Base-by-base conservation (phyloP, 176 grass and related monocot genomes). In the Avena eriantha region DNA sequence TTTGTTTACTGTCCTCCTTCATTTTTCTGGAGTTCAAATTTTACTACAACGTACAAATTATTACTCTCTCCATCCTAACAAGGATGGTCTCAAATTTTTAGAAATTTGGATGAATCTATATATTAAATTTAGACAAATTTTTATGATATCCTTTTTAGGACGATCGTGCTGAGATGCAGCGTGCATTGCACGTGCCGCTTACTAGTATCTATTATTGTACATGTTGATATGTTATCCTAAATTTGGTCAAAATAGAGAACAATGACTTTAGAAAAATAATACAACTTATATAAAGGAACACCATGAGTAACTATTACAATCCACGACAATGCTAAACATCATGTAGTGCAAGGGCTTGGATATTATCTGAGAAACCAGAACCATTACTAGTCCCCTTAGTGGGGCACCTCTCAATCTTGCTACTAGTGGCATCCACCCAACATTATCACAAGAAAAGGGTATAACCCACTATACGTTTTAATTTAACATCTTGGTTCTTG, bases 351-450 rank as follows among this genome's bases (percentile, higher is more conserved):
- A 78, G 22, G 80, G 51, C 83, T 54, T 76, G 35, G 56, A 53
- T 73, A 75, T 65, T 73, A 90, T 73, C 15, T 26, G 24, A 21
- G 84, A 47, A 81, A 58, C 1, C 29, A 84, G 61, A 53, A 19
- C 58, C 51, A 43, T 51, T 83, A 56, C 14, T 17, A 67, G 57
- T 77, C 13, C 16, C 72, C 57, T 33, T 53, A 59, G 80, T 84
- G 75, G 68, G 56, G 55, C 39, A 77, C 57, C 56, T 79, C 26
- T 80, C 80, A 79, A 67, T 31, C 29, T 56, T 69, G 24, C 21
- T 80, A 76, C 29, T 76, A 75, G 89, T 90, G 80, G 89, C 83
- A 82, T 90, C 74, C 66, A 80, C 19, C 67, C 14, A 74, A 68
- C 72, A 22, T 87, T 79, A 87, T 87, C 57, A 36, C 36, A 74